A percentile compares a stretch with the other conserved stretches of the same genome.
These are phyloP conservation scores for Inonotus obliquus DNA, from an alignment of 1,284 basidiomycete species.

Conservation along the genomic window DNA sequence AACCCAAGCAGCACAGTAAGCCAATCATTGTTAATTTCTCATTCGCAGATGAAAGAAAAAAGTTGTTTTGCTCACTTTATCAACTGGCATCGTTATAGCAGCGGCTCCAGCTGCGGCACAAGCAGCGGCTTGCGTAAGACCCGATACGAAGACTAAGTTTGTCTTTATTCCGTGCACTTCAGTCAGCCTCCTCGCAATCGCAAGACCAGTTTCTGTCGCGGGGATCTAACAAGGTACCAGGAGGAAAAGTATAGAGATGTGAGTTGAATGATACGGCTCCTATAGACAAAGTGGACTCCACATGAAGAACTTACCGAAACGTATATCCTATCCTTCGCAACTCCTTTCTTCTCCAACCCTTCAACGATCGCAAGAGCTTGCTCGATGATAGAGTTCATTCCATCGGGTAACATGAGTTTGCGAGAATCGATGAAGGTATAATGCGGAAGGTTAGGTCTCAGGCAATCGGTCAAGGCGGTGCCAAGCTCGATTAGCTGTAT, in stretches of 20 bases:
- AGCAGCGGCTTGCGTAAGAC: conserved; percentile 46
- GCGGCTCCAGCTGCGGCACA: conserved; percentile 48
- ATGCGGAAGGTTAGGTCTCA: conserved; percentile 37
- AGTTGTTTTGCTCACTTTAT: conserved; percentile 30
- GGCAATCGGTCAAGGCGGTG: conserved; percentile 35
- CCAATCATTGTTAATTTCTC: no score
- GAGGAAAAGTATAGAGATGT: background rate
- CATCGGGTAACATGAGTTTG: conserved; percentile 15
- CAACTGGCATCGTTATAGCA: conserved; percentile 45
- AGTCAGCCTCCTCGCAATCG: conserved; percentile 41
- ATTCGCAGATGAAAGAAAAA: background rate
- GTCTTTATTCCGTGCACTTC: conserved; percentile 37
- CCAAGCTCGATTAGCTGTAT: conserved; percentile 52
- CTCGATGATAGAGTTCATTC: conserved; percentile 37
- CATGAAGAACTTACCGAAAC: conserved; percentile 41
- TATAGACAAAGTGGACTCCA: no score
- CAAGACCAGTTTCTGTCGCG: conserved; percentile 49
- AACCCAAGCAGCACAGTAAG: background rate
- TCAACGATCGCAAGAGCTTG: conserved; percentile 37
- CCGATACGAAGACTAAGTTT: conserved; percentile 47
- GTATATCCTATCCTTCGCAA: conserved; percentile 38
- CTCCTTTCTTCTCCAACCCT: conserved; percentile 38
- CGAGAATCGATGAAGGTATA: conserved; percentile 48
- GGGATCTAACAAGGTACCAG: conserved; percentile 40
- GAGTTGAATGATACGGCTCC: no score